Conservation (phyloP, 2,329 filamentous ascomycete genomes). For the Berkeleyomyces rouxiae region DNA sequence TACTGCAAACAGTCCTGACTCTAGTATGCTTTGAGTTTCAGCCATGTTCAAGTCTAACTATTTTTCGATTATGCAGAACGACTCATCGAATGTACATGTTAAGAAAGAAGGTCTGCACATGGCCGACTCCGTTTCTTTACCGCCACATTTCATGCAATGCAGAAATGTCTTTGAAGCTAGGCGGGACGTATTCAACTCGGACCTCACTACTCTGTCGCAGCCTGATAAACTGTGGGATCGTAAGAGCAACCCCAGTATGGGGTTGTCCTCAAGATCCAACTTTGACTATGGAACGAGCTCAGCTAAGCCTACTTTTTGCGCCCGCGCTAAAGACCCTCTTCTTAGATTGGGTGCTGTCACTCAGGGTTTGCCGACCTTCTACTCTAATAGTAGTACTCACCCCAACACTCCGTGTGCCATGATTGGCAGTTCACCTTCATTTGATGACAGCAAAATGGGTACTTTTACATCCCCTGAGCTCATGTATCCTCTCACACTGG, state of each 20-base stretch:
- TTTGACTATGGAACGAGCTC: not conserved
- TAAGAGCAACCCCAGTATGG: not conserved
- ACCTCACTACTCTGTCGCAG: not conserved
- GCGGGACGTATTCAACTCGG: not conserved
- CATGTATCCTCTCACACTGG: not conserved
- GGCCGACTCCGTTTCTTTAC: not conserved
- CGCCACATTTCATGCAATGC: not conserved
- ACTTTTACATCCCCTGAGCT: not conserved
- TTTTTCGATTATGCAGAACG: not conserved
- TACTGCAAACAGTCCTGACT: not conserved
- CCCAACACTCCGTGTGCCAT: not conserved
- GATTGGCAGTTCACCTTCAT: conserved; percentile 2
- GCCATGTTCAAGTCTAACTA: not conserved
- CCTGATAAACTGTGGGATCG: not conserved
- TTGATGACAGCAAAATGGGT: conserved; percentile 4
- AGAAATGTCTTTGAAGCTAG: not conserved
- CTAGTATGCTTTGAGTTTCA: not conserved
- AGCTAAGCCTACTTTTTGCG: not conserved
- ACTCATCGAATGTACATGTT: not conserved
- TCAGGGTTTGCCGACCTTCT: not conserved
- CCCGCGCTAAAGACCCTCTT: not conserved
- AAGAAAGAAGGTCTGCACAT: not conserved
- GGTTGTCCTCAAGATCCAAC: not conserved
- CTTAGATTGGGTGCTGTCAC: not conserved
- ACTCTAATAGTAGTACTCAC: not conserved